Conservation (phyloP, 1,284 basidiomycete genomes). For the Cutaneotrichosporon mucoides region DNA sequence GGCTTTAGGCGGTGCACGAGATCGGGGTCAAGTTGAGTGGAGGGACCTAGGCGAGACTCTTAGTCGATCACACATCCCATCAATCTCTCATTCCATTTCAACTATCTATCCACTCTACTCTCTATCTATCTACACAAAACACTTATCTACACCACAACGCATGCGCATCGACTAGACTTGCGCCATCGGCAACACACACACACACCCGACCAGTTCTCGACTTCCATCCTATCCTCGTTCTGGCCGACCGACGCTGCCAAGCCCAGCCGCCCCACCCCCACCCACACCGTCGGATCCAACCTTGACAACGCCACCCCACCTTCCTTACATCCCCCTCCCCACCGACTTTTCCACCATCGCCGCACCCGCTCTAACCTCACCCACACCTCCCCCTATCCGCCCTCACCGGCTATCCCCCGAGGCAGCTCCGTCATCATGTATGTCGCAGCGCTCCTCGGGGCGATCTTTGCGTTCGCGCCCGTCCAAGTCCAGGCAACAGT, state of each 20-base stretch:
- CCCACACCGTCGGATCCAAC: not conserved
- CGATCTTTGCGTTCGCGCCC: constrained; percentile 2
- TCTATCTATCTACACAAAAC: no score
- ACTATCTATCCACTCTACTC: no score
- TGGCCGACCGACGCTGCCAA: not conserved
- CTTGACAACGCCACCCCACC: not conserved
- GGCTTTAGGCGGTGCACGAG: no score
- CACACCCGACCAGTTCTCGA: no score
- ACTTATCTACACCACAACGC: no score
- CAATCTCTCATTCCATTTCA: no score
- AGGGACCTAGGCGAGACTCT: no score
- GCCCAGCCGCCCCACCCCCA: not conserved
- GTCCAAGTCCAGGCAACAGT: constrained; percentile 22
- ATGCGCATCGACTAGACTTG: no score
- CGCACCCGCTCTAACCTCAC: not conserved
- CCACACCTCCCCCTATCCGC: not conserved
- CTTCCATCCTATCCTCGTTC: no score
- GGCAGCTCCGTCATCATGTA: constrained; percentile 6
- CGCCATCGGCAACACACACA: no score
- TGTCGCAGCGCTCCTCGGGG: constrained; percentile 8
- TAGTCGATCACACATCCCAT: no score
- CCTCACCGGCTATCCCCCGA: not conserved
- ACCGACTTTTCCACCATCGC: not conserved
- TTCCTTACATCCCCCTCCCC: not conserved
- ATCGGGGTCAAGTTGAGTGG: no score